phyloP scores from a whole-genome alignment of 2,329 filamentous ascomycete species.

The Exserohilum rostratum region DNA sequence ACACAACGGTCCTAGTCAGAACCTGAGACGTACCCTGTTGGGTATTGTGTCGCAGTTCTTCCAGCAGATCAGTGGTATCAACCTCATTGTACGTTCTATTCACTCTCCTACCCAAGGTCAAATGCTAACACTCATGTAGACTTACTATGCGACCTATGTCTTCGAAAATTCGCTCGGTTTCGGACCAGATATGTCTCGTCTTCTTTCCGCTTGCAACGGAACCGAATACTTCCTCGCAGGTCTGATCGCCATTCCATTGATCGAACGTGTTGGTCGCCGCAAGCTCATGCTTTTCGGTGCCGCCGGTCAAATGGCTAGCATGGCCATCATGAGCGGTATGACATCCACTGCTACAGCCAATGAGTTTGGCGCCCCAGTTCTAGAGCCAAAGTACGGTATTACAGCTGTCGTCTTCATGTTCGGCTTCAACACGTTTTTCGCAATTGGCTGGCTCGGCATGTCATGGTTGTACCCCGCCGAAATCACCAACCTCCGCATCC shows the following conservation, averaged over 20 bases:
- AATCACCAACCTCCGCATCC: constrained; percentile 72
- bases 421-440: constrained; percentile 68
- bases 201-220: constrained; percentile 52
- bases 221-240: constrained; percentile 50
- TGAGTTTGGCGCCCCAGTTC: constrained; percentile 10
- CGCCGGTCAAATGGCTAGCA: constrained; percentile 46
- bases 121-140: background rate
- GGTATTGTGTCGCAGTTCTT: constrained; percentile 56
- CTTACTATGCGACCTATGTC: constrained; percentile 47
- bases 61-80: constrained; percentile 49
- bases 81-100: constrained; percentile 18
- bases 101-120: background rate
- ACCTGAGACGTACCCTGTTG: constrained; percentile 49
- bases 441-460: constrained; percentile 64
- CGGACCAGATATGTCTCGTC: constrained; percentile 44
- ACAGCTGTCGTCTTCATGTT: constrained; percentile 71
- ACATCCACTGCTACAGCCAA: constrained; percentile 10
- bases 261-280: constrained; percentile 44
- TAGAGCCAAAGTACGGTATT: constrained; percentile 55
- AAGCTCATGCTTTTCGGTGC: constrained; percentile 41
- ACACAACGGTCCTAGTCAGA: constrained; percentile 53
- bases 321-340: constrained; percentile 53
- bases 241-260: constrained; percentile 47
- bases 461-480: constrained; percentile 69
- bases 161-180: constrained; percentile 55